Evolutionary conservation across 228 moss, liverwort and hornwort species (phyloP).

Genomic region (Sphagnum fallax): DNA sequence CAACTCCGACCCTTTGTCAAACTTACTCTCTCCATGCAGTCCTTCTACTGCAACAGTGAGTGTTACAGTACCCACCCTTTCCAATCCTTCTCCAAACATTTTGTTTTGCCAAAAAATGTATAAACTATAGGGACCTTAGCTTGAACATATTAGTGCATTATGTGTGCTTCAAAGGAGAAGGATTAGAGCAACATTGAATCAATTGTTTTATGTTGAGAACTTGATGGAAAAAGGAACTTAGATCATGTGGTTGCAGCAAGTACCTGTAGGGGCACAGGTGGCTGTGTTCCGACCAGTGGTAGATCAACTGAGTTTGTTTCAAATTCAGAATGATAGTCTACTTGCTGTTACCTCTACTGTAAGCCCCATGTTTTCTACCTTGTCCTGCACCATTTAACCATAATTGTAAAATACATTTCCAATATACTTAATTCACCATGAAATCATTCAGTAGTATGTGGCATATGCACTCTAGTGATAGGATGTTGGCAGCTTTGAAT

Average conservation of each 20-base stretch:
- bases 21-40: slow-evolving; percentile 48
- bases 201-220: too few relatives aligned
- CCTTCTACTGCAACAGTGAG: slow-evolving; percentile 21
- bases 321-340: slow-evolving; percentile 28
- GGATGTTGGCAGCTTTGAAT: not conserved
- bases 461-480: not conserved
- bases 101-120: too few relatives aligned
- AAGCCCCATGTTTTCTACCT: not conserved
- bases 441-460: not conserved
- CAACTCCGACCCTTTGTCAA: slow-evolving; percentile 16
- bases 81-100: too few relatives aligned
- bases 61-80: not conserved
- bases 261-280: slow-evolving; percentile 21
- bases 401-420: not conserved
- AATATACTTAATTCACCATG: not conserved
- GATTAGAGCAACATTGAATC: too few relatives aligned
- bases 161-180: too few relatives aligned
- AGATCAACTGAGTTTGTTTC: slow-evolving; percentile 42
- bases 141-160: too few relatives aligned
- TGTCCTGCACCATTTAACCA: not conserved
- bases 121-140: too few relatives aligned
- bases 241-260: slow-evolving; percentile 15
- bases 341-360: slow-evolving; percentile 16
- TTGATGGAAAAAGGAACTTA: too few relatives aligned
- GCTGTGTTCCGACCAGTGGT: slow-evolving; percentile 46